Conservation (phyloP, 1,284 basidiomycete genomes). For the Puccinia horiana region DNA sequence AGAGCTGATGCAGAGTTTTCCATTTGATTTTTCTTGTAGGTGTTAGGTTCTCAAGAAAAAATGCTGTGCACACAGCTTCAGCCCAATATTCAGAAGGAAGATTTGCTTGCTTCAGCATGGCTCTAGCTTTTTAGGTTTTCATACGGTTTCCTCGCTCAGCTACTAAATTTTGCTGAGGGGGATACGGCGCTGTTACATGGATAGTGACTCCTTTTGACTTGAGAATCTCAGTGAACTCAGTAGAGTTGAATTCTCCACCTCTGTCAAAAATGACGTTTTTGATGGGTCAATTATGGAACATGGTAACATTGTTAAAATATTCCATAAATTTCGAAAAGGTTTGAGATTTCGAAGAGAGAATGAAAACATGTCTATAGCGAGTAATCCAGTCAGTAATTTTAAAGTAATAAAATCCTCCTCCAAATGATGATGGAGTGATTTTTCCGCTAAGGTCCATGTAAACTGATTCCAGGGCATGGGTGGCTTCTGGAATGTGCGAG, state of each 20-base stretch:
- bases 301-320: neutral
- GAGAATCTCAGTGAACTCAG: neutral
- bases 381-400: constrained; percentile 19
- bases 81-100: constrained; percentile 1
- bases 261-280: neutral
- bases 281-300: neutral
- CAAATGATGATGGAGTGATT: constrained; percentile 19
- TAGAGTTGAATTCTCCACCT: constrained; percentile 15
- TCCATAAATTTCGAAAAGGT: neutral
- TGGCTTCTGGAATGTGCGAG: neutral
- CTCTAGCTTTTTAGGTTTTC: neutral
- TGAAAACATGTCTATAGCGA: neutral
- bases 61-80: constrained; percentile 16
- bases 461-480: neutral
- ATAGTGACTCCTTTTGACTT: neutral
- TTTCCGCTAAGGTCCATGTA: constrained; percentile 34
- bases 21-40: neutral
- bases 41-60: constrained; percentile 24
- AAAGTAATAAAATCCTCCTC: constrained; percentile 8
- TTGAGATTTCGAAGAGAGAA: neutral
- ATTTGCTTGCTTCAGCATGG: neutral
- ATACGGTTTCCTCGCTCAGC: constrained; percentile 13
- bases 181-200: neutral
- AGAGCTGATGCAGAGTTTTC: neutral
- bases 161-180: constrained; percentile 13